phyloP scores from a whole-genome alignment of 345 rosid species.

The Salix suchowensis region DNA sequence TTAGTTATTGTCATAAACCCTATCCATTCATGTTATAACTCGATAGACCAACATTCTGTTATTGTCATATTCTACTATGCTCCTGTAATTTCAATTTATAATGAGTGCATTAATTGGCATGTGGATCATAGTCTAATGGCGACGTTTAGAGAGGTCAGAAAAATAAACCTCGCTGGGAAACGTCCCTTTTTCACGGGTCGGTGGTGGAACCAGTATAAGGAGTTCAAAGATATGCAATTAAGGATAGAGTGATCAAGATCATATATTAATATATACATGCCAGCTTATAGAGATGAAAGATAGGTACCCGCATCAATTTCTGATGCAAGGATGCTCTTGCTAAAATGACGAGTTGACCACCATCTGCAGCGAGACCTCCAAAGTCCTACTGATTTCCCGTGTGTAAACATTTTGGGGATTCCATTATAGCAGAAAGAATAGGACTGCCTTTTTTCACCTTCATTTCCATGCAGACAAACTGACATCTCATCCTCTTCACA shows the following conservation, averaged over 20 bases:
- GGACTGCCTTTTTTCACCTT: conserved; percentile 22
- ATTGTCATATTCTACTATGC: too few relatives aligned
- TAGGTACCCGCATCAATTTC: conserved; percentile 43
- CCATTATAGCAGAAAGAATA: conserved; percentile 30
- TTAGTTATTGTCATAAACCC: background rate
- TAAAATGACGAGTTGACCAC: conserved; percentile 68
- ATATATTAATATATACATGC: background rate
- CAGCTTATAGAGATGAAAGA: background rate
- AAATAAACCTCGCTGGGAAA: too few relatives aligned
- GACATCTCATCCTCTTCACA: conserved; percentile 64
- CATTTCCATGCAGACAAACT: conserved; percentile 34
- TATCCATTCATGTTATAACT: background rate
- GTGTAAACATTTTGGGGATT: conserved; percentile 37
- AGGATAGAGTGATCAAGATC: background rate
- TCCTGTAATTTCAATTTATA: too few relatives aligned
- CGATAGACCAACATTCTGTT: too few relatives aligned
- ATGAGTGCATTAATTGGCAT: too few relatives aligned
- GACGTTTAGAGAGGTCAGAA: too few relatives aligned
- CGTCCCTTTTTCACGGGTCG: too few relatives aligned
- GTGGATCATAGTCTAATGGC: too few relatives aligned
- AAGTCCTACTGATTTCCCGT: conserved; percentile 29
- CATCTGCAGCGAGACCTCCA: conserved; percentile 65
- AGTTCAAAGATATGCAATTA: background rate
- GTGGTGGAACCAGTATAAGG: too few relatives aligned
- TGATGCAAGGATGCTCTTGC: conserved; percentile 39